phyloP scores from a whole-genome alignment of 306 rosid species.

The Malus orientalis region DNA sequence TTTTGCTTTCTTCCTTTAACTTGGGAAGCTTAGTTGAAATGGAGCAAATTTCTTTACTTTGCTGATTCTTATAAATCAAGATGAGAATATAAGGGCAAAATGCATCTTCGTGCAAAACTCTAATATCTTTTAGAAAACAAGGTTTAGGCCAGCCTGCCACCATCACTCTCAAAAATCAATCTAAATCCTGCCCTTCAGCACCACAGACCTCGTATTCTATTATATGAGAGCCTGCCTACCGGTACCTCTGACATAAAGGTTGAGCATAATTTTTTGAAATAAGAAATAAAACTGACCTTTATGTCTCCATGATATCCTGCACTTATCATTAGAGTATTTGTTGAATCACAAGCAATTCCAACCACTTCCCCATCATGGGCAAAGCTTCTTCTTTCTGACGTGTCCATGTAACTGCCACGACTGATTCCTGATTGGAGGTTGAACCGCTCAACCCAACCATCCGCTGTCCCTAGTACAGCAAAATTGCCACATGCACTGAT shows the following conservation, averaged over 20 bases:
- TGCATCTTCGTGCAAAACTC: neutral
- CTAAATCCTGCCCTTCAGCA: neutral
- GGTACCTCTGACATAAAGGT: neutral
- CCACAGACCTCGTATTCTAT: neutral
- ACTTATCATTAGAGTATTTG: slow-evolving; percentile 83
- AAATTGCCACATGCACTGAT: slow-evolving; percentile 96
- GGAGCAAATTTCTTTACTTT: neutral
- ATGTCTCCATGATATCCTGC: slow-evolving; percentile 86
- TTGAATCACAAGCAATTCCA: slow-evolving; percentile 94
- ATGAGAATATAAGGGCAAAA: neutral
- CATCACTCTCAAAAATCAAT: neutral
- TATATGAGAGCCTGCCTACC: neutral
- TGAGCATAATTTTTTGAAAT: neutral
- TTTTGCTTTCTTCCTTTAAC: neutral
- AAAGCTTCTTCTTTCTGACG: slow-evolving; percentile 38
- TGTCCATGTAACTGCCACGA: slow-evolving; percentile 71
- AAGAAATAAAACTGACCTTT: slow-evolving; percentile 45
- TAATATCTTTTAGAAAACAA: neutral
- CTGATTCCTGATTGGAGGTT: slow-evolving; percentile 92
- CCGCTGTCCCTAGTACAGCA: slow-evolving; percentile 84
- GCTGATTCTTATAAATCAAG: neutral
- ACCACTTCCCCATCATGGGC: slow-evolving; percentile 90
- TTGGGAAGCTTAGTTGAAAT: neutral
- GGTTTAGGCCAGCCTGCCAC: neutral
- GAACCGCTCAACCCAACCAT: slow-evolving; percentile 94